Evolutionary conservation across 768 basidiomycete species (phyloP), one percentile per base, ranked within the genome.

Genomic region (Panellus pusillus): DNA sequence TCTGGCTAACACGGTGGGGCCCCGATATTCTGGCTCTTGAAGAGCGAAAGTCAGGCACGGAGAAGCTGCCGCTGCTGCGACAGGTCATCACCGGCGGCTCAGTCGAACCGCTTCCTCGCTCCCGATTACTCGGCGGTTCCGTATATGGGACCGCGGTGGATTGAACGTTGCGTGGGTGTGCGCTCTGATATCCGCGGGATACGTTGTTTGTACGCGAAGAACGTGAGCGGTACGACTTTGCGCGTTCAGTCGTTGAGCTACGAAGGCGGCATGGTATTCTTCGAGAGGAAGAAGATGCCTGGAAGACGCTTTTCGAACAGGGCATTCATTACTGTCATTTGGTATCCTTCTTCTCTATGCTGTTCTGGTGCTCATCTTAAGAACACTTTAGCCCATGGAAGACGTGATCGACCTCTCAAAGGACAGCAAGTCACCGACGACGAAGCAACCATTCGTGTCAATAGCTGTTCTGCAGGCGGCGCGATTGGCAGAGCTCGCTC

Each of bases 1-100:
- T 91, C 67, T 98, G 93, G 93, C 74, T 97, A 15, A 79, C 86
- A 1, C 77, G 91, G 40, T 98, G 94, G 94, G 91, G 86, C 0
- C 66, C 71, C 12, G 93, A 97, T 65, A 77, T 96, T 57, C 76
- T 96, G n/a, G 63, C 65, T 9, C 76, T 79, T 29, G 90, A 92
- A 63, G 79, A 84, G 60, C 70, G 68, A 38, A 52, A 65, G 47
- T 64, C 63, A 9, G 60, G 55, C 14, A 57, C 44, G 13, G 15
- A 42, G 32, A 35, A n/a, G n/a, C n/a, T n/a, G n/a, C n/a, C n/a
- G n/a, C n/a, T n/a, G n/a, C n/a, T n/a, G n/a, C n/a, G n/a, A n/a
- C n/a, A n/a, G n/a, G n/a, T n/a, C n/a, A n/a, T n/a, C n/a, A n/a
- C n/a, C n/a, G n/a, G n/a, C n/a, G n/a, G n/a, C n/a, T n/a, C 24